Percentiles rank a stretch among this genome's conserved stretches.
Evolutionary conservation across 1,139 yeast species (phyloP).

Genomic region (Debaryomycetaceae sp.): DNA sequence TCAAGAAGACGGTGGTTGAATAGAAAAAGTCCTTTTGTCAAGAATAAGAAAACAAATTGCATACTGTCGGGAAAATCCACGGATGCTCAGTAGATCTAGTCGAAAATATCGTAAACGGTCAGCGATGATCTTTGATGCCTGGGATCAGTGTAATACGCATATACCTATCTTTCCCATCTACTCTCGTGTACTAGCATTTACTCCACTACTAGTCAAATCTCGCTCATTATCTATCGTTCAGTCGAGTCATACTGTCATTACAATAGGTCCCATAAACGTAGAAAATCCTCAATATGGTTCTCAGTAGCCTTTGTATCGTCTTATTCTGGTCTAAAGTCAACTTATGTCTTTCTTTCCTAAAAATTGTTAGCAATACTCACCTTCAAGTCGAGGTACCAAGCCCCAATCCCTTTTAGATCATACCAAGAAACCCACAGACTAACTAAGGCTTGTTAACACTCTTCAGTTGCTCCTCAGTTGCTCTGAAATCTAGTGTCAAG

Average conservation of each 20-base stretch:
- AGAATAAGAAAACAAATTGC: neutral
- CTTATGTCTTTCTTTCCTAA: neutral
- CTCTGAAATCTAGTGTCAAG: no score
- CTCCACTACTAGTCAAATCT: neutral
- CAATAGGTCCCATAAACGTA: neutral
- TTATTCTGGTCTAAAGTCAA: neutral
- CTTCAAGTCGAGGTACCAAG: no score
- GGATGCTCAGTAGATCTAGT: no score
- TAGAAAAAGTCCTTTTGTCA: neutral
- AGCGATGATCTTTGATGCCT: no score
- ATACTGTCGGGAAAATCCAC: neutral
- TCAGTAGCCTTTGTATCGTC: neutral
- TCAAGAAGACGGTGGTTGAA: neutral
- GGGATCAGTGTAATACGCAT: no score
- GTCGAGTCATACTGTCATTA: neutral
- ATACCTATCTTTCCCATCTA: neutral
- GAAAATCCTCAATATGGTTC: neutral
- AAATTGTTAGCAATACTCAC: neutral
- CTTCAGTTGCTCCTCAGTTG: no score
- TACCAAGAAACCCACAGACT: no score
- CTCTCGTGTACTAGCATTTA: neutral
- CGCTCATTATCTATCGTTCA: neutral
- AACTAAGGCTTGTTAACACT: no score
- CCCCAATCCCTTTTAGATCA: no score
- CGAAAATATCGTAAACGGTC: no score